These are phyloP conservation scores for Pythium phragmiticola DNA, from an alignment of 352 stramenopile genomes.

Conservation along the genomic window DNA sequence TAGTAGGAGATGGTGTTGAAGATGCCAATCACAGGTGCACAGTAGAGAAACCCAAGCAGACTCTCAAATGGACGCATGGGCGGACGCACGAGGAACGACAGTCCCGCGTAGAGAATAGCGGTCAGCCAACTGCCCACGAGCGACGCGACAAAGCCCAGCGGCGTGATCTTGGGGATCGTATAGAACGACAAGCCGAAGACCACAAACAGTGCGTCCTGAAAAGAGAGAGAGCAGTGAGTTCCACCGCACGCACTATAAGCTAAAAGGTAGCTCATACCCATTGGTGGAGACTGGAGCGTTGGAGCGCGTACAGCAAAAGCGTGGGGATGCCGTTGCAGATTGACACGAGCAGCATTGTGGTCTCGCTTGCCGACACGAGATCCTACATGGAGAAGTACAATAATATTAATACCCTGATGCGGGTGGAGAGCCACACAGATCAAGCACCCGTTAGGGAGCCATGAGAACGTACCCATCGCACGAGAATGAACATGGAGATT, in stretches of 20 bases:
- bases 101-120: slow-evolving; percentile 45
- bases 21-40: slow-evolving; percentile 70
- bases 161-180: slow-evolving; percentile 83
- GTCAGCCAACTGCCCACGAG: slow-evolving; percentile 73
- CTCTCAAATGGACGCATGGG: slow-evolving; percentile 42
- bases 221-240: neutral
- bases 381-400: slow-evolving; percentile 32
- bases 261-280: slow-evolving; percentile 43
- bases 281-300: slow-evolving; percentile 73
- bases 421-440: no score
- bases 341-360: slow-evolving; percentile 71
- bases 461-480: slow-evolving; percentile 48
- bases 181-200: slow-evolving; percentile 86
- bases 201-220: slow-evolving; percentile 75
- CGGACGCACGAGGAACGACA: slow-evolving; percentile 58
- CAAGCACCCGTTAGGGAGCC: neutral
- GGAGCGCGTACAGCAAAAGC: slow-evolving; percentile 63
- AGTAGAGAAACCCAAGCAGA: slow-evolving; percentile 66
- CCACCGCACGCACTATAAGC: no score
- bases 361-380: slow-evolving; percentile 59
- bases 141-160: slow-evolving; percentile 72
- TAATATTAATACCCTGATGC: no score
- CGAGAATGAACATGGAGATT: slow-evolving; percentile 70
- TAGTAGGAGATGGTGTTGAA: slow-evolving; percentile 88
- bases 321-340: slow-evolving; percentile 72